A percentile compares a stretch with the other conserved stretches of the same genome.
phyloP scores from a whole-genome alignment of 1,284 basidiomycete genomes.

The Heimioporus retisporus region DNA sequence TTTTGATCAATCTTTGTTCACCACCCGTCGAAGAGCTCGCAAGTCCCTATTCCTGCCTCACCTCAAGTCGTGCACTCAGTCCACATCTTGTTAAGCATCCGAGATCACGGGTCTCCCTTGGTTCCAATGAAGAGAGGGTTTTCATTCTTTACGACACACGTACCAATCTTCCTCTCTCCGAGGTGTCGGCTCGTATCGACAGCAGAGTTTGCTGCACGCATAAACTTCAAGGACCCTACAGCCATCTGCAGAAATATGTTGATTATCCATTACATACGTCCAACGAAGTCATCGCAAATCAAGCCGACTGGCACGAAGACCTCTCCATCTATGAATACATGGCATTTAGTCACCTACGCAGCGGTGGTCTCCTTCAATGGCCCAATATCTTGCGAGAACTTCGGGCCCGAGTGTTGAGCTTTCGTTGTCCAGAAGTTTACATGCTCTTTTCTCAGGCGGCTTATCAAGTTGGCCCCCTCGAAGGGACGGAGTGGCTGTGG shows the following conservation, averaged over 20 bases:
- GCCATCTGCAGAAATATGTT: neutral
- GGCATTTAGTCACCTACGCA: neutral
- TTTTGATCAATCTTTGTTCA: constrained; percentile 42
- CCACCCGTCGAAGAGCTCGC: neutral
- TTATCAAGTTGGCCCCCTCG: neutral
- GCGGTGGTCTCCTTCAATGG: neutral
- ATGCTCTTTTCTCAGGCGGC: neutral
- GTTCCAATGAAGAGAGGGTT: constrained; percentile 46
- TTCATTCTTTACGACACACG: constrained; percentile 14
- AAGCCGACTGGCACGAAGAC: neutral
- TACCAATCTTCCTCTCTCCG: neutral
- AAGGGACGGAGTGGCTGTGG: neutral
- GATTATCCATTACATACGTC: neutral
- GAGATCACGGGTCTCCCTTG: constrained; percentile 42
- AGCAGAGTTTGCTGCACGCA: neutral
- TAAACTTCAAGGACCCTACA: neutral
- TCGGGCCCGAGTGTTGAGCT: neutral
- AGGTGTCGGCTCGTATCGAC: neutral
- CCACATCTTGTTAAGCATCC: neutral
- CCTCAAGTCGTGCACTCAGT: no score
- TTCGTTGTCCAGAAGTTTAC: neutral
- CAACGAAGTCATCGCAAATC: neutral
- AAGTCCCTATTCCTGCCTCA: neutral
- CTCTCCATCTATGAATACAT: neutral
- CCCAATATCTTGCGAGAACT: neutral